Percentiles rank a stretch among this genome's conserved stretches.
Evolutionary conservation across 805 yeast species (phyloP).

Genomic region (Pichia exigua): DNA sequence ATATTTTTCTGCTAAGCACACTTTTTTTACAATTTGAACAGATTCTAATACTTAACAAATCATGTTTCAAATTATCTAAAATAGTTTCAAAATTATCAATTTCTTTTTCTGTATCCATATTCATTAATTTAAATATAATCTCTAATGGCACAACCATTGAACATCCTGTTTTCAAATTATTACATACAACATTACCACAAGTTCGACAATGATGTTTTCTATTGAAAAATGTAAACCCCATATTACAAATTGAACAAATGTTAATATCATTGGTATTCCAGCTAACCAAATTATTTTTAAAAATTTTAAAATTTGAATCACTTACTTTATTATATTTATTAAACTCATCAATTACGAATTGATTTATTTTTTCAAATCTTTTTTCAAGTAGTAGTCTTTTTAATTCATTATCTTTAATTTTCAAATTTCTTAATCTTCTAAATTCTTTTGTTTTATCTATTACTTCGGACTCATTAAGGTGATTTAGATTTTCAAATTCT

Average conservation of each 20-base stretch:
- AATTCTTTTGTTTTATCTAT: slow-evolving; percentile 10
- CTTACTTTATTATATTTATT: slow-evolving; percentile 9
- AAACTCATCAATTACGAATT: slow-evolving; percentile 43
- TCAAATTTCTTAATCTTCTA: slow-evolving; percentile 36
- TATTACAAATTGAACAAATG: slow-evolving; percentile 58
- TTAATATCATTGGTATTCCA: slow-evolving; percentile 55
- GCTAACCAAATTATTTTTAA: slow-evolving; percentile 42
- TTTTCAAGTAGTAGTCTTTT: slow-evolving; percentile 37
- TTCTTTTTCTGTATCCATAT: not conserved
- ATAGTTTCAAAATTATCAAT: slow-evolving; percentile 8
- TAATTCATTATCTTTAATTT: slow-evolving; percentile 28
- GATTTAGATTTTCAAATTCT: slow-evolving; percentile 45
- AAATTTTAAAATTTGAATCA: slow-evolving; percentile 18
- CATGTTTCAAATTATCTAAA: slow-evolving; percentile 4
- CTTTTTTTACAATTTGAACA: slow-evolving; percentile 64
- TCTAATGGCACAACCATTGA: slow-evolving; percentile 61
- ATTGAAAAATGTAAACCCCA: slow-evolving; percentile 41
- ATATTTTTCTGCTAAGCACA: slow-evolving; percentile 50
- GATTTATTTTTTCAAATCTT: slow-evolving; percentile 40
- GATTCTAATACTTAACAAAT: slow-evolving; percentile 39
- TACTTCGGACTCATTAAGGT: slow-evolving; percentile 10
- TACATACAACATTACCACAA: slow-evolving; percentile 82
- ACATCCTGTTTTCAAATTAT: slow-evolving; percentile 52
- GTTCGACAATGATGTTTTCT: slow-evolving; percentile 89
- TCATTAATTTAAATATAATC: slow-evolving; percentile 32